These are phyloP conservation scores for Mrakia frigida DNA, from an alignment of 768 basidiomycete species.

Conservation along the genomic window DNA sequence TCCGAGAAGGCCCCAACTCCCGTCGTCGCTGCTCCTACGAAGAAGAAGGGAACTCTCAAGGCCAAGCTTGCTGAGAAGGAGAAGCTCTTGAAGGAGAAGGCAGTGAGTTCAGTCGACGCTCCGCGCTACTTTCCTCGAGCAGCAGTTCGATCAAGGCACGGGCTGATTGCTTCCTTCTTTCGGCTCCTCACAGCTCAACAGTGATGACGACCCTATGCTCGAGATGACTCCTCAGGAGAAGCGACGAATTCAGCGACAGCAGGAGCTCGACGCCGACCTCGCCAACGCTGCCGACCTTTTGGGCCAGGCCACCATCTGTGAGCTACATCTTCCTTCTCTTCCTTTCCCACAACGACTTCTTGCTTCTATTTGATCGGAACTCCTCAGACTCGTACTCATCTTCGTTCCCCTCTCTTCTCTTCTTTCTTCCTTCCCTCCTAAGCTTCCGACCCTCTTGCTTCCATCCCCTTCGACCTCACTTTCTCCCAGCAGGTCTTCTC, in stretches of 20 bases:
- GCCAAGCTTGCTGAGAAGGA: constrained; percentile 90
- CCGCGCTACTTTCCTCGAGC: neutral
- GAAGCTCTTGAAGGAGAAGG: constrained; percentile 55
- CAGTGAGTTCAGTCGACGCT: constrained; percentile 31
- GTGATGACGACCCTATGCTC: constrained; percentile 42
- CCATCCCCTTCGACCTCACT: constrained; percentile 65
- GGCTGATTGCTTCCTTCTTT: neutral
- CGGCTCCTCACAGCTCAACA: neutral
- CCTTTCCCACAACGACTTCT: neutral
- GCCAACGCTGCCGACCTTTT: constrained; percentile 75
- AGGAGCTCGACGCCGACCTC: constrained; percentile 80
- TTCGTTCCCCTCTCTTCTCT: neutral
- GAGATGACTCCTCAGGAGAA: constrained; percentile 50
- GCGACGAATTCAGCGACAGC: constrained; percentile 67
- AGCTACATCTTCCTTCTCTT: neutral
- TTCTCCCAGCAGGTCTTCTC: constrained; percentile 71
- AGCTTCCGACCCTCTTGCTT: constrained; percentile 49
- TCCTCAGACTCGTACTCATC: neutral
- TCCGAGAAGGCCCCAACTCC: constrained; percentile 47
- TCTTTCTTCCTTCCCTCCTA: constrained; percentile 44
- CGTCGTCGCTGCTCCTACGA: constrained; percentile 59
- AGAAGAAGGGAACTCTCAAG: constrained; percentile 90
- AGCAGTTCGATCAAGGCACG: neutral
- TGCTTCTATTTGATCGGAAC: neutral
- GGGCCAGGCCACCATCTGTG: constrained; percentile 56